phyloP scores from a whole-genome alignment of 2,329 filamentous ascomycete genomes.

The Arthroderma uncinatum region DNA sequence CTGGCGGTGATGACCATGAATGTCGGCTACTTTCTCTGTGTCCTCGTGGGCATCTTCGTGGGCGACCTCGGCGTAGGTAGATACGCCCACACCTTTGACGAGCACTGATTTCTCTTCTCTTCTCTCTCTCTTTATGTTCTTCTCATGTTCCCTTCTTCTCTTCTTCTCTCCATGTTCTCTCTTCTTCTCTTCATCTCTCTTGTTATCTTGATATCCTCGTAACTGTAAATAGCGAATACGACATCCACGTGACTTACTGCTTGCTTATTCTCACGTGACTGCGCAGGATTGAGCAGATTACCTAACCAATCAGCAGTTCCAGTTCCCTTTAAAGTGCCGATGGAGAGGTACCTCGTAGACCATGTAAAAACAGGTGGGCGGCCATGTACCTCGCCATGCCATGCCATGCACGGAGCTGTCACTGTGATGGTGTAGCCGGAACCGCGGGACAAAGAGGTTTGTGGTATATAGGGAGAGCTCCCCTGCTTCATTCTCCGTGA shows the following conservation, averaged over 20 bases:
- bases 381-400: neutral
- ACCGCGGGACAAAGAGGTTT: neutral
- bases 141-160: neutral
- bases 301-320: neutral
- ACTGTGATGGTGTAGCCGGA: neutral
- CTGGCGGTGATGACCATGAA: conserved; percentile 85
- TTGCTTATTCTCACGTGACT: neutral
- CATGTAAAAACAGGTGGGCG: neutral
- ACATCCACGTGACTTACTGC: neutral
- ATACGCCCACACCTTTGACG: conserved; percentile 42
- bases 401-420: neutral
- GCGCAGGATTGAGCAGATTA: conserved; percentile 13
- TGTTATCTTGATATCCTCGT: no score
- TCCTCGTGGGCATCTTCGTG: conserved; percentile 70
- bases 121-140: neutral
- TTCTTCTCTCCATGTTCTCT: neutral
- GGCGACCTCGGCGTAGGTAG: conserved; percentile 73
- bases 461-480: neutral
- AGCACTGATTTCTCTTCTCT: conserved; percentile 34
- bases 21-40: conserved; percentile 69
- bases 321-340: neutral
- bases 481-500: neutral
- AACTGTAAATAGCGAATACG: neutral
- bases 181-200: no score
- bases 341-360: neutral